Base-by-base conservation (phyloP, 1,284 basidiomycete genomes). In the Coriolopsis trogii region DNA sequence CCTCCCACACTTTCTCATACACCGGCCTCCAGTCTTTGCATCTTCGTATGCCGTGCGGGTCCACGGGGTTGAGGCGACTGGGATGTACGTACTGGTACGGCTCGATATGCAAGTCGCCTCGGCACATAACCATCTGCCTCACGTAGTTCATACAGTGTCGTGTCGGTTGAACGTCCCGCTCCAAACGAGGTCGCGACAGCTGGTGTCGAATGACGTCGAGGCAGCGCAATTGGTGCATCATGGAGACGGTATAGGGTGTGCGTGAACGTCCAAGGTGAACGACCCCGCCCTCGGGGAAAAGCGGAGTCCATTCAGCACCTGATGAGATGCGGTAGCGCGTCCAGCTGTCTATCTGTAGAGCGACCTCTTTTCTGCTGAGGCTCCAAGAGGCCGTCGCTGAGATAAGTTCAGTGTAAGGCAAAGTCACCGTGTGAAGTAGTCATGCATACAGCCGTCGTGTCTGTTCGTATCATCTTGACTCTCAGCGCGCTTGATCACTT, bases 141-240 rank as follows among this genome's bases (percentile, higher is more conserved):
- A 63, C 31, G 44, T 63, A 62, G 50, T 60, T 60, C 49, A 63
- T 24, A 56, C 62, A 63, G 31, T 60, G 62, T n/a, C 46, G 44
- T n/a, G 52, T 41, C n/a, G 42, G 45, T 23, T 56, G 40, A 3
- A 29, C 41, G 36, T 47, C 34, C 40, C 53, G 53, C 24, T 44
- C 52, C 26, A 16, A 26, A 23, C 26, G 25, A 3, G 47, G 51
- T 6, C 46, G 39, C 9, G 30, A 44, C 34, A 57, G 39, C 42
- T 60, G 55, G 18, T 51, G 46, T 30, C 61, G 61, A 3, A 63
- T 21, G 47, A 55, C 40, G 53, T 61, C 51, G 41, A 63, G 52
- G 49, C 61, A 63, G 26, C 55, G 55, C 13, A 61, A 55, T 34
- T 63, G 56, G 49, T 63, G 61, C 43, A 63, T 55, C 53, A 63